Conservation (phyloP, 257 asterid genomes). For the Solanum arcanum region DNA sequence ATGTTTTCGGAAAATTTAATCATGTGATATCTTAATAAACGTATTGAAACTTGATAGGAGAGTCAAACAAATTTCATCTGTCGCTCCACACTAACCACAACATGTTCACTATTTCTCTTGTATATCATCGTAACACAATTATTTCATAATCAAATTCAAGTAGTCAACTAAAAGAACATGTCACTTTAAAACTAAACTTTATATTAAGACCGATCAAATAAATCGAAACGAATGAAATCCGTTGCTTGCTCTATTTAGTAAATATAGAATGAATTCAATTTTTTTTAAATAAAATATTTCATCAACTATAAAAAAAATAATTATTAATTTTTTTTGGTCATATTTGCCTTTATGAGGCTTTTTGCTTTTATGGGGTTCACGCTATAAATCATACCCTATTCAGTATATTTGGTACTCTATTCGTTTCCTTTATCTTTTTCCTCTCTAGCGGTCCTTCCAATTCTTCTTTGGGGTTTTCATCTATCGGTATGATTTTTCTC, state of each 20-base stretch:
- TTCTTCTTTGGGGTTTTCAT: not conserved
- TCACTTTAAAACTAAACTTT: not conserved
- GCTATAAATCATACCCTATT: not conserved
- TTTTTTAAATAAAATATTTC: not conserved
- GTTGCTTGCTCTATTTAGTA: not conserved
- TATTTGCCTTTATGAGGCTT: not conserved
- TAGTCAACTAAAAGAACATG: not conserved
- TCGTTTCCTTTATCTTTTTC: not conserved
- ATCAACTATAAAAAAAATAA: not conserved
- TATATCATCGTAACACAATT: not conserved
- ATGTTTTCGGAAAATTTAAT: not conserved
- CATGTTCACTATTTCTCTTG: fast-evolving
- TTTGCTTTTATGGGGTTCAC: not conserved
- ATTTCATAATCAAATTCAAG: not conserved
- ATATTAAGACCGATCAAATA: not conserved
- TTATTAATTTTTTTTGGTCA: not conserved
- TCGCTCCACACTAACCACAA: not conserved
- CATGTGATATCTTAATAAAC: not conserved
- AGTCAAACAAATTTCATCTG: not conserved
- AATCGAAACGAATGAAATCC: not conserved
- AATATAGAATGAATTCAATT: not conserved
- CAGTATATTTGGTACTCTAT: not conserved
- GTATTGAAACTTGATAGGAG: fast-evolving
- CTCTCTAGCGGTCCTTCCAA: not conserved
- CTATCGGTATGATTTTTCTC: not conserved